phyloP scores from a whole-genome alignment of 768 basidiomycete genomes.

The Cystofilobasidium macerans region DNA sequence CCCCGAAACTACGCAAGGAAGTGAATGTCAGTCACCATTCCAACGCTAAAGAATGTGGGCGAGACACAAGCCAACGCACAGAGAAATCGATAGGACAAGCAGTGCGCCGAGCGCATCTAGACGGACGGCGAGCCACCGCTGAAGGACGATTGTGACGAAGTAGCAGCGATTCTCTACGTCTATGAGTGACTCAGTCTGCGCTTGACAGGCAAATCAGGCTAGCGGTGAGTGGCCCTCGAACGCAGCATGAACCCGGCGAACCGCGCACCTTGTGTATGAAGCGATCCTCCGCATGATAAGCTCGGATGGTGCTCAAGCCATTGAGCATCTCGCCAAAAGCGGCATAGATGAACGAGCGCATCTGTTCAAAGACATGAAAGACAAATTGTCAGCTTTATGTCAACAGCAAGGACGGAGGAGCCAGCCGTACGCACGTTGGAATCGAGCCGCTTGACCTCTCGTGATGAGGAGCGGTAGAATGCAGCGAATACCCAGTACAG shows the following conservation, averaged over 20 bases:
- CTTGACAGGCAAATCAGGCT: neutral
- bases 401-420: too few relatives aligned
- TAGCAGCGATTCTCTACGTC: conserved; percentile 56
- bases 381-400: too few relatives aligned
- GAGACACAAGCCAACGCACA: conserved; percentile 35
- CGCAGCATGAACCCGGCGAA: conserved; percentile 30
- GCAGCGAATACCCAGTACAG: conserved; percentile 60
- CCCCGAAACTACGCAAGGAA: conserved; percentile 43
- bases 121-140: conserved; percentile 68
- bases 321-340: conserved; percentile 86
- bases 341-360: conserved; percentile 79
- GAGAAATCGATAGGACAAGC: conserved; percentile 54
- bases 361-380: conserved; percentile 41
- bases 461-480: conserved; percentile 75
- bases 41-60: too few relatives aligned
- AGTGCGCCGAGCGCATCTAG: conserved; percentile 75
- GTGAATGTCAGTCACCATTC: too few relatives aligned
- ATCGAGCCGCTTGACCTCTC: conserved; percentile 59
- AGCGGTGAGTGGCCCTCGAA: neutral
- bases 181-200: conserved; percentile 13
- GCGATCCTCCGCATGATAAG: conserved; percentile 66
- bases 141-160: conserved; percentile 26
- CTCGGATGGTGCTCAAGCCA: conserved; percentile 63
- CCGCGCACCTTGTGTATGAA: conserved; percentile 68
- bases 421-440: neutral